phyloP scores from a whole-genome alignment of 129 eudicot genomes.

The Pseudognaphalium luteoalbum region DNA sequence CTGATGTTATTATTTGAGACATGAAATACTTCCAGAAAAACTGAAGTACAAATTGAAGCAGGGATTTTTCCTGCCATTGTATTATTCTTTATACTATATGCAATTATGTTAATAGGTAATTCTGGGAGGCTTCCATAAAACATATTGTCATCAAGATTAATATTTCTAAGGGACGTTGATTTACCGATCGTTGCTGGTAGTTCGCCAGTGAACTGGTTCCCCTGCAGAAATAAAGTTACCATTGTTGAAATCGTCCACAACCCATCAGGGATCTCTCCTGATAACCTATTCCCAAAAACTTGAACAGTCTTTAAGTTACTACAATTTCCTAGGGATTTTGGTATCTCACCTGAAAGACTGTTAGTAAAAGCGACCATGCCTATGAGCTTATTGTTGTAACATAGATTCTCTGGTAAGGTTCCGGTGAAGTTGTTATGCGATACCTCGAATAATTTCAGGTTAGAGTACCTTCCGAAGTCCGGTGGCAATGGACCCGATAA shows the following conservation, averaged over 20 bases:
- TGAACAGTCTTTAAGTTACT: slow-evolving; percentile 42
- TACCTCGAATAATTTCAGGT: slow-evolving; percentile 48
- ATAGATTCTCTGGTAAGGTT: slow-evolving; percentile 49
- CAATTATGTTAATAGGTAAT: background rate
- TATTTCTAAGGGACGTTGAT: background rate
- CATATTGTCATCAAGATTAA: slow-evolving; percentile 11
- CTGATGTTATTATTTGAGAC: background rate
- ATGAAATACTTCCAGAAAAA: background rate
- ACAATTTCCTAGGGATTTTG: slow-evolving; percentile 55
- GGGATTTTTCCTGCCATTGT: slow-evolving; percentile 2
- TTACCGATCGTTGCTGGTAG: background rate
- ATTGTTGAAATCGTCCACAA: slow-evolving; percentile 49
- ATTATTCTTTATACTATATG: slow-evolving; percentile 1
- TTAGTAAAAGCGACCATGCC: slow-evolving; percentile 47
- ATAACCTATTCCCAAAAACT: slow-evolving; percentile 44
- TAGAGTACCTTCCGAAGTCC: slow-evolving; percentile 69
- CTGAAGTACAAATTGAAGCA: background rate
- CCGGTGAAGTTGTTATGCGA: slow-evolving; percentile 48
- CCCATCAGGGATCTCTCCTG: slow-evolving; percentile 65
- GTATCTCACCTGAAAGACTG: slow-evolving; percentile 54
- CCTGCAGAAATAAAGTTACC: background rate
- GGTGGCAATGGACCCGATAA: slow-evolving; percentile 63
- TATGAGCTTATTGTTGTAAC: slow-evolving; percentile 39
- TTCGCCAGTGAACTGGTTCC: slow-evolving; percentile 35
- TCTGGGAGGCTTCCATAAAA: slow-evolving; percentile 6